Base-by-base conservation (phyloP, 2,329 filamentous ascomycete genomes). In the Fusarium nelsonii region DNA sequence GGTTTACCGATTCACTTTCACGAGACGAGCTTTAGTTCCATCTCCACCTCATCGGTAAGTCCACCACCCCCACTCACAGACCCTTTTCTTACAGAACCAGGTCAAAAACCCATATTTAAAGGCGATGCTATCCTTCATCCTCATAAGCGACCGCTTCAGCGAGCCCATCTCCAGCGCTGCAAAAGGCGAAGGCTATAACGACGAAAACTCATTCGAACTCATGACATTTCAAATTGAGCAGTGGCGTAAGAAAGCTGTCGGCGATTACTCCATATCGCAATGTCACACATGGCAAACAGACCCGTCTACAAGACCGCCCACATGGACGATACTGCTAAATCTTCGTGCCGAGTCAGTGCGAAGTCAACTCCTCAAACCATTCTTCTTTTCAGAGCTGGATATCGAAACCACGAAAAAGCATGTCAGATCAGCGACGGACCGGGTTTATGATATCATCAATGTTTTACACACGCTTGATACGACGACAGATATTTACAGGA, bases 151-250 rank as follows among this genome's bases (percentile, higher is more conserved):
- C 4, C 54, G 54, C 2, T 68, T 68, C 18, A 55, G 60, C 5
- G 65, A 68, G 14, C 65, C 65, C 1, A 61, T 68, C n/a, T 69
- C 65, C 0, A 51, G 58, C 1, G 65, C 65, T 0, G 53, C 65
- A 0, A 65, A 56, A 43, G 65, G 65, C 1, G 65, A 69, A 20
- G 59, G 65, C 1, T 72, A 74, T 6, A 65, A 70, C 0, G 74
- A 77, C 10, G 65, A 75, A 4, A 75, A 73, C 15, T 66, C 69
- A 0, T 74, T 74, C n/a, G 75, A 77, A 10, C 10, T 77, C 6
- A 69, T 76, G 65, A 75, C 69, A 8, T 76, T 77, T 10, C 75
- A 77, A 20, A 69, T 77, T 6, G 71, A 74, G 12, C 73, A 75
- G 30, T 76, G 74, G 74, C 54, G 71, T 3, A 75, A 71, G 26